A percentile compares a stretch with the other conserved stretches of the same genome.
Evolutionary conservation across 2,329 filamentous ascomycete genomes (phyloP).

Genomic region (Monilinia fructigena): DNA sequence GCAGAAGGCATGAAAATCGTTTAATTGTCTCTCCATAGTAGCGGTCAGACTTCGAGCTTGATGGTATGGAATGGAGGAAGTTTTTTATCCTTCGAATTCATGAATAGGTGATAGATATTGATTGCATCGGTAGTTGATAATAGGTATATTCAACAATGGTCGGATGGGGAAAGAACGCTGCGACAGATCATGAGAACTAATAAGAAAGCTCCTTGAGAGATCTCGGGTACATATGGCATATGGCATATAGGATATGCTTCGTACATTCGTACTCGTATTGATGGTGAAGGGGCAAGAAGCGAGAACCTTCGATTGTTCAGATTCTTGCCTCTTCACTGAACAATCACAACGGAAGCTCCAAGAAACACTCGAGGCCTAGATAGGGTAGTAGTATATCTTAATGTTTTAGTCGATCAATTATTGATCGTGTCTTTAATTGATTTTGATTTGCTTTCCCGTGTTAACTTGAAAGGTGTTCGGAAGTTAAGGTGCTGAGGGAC

Average conservation of each 20-base stretch:
- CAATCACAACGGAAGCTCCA: no score
- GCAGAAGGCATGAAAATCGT: background rate
- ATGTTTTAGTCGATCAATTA: no score
- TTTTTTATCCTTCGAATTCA: background rate
- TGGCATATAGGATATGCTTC: no score
- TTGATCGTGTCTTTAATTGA: no score
- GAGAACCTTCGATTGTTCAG: background rate
- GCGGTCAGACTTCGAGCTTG: constrained; percentile 8
- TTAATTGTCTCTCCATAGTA: background rate
- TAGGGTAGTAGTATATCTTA: no score
- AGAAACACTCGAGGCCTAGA: no score
- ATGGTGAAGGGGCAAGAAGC: background rate
- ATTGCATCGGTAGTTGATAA: background rate
- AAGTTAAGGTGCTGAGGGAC: background rate
- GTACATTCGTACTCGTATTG: background rate
- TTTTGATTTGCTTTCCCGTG: background rate
- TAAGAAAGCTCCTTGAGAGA: background rate
- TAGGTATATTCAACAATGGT: background rate
- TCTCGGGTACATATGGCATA: no score
- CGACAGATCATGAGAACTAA: no score
- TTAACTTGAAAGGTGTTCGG: background rate
- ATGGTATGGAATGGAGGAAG: background rate
- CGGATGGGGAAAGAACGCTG: background rate
- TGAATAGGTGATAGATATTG: background rate
- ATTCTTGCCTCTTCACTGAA: no score